phyloP scores from a whole-genome alignment of 768 basidiomycete species.

The Pseudohyphozyma bogoriensis region DNA sequence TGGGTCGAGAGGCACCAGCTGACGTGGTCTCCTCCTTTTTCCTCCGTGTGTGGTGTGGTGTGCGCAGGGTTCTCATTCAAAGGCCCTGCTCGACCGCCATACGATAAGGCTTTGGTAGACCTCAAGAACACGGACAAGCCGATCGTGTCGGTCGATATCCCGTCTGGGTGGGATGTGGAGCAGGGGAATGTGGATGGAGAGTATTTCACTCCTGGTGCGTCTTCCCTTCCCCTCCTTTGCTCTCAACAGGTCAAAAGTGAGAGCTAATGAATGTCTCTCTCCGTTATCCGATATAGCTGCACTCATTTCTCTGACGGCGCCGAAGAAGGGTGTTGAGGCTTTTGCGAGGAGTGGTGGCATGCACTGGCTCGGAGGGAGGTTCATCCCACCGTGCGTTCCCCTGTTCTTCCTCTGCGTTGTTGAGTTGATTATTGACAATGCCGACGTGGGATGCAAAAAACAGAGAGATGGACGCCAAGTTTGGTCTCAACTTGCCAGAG shows the following conservation, averaged over 20 bases:
- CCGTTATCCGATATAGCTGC: constrained; percentile 48
- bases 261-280: background rate
- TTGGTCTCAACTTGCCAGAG: constrained; percentile 63
- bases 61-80: constrained; percentile 74
- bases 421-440: background rate
- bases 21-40: too few species aligned
- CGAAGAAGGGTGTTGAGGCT: constrained; percentile 69
- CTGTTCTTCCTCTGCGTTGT: background rate
- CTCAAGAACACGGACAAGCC: constrained; percentile 47
- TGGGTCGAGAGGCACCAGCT: too few species aligned
- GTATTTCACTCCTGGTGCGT: constrained; percentile 50
- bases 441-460: background rate
- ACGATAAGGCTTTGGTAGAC: constrained; percentile 57
- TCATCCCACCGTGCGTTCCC: constrained; percentile 68
- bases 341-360: constrained; percentile 53
- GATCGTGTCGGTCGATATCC: constrained; percentile 90
- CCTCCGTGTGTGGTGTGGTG: too few species aligned
- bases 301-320: constrained; percentile 82
- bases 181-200: constrained; percentile 30
- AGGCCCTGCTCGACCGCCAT: constrained; percentile 73
- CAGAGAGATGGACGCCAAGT: constrained; percentile 64
- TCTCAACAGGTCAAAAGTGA: too few species aligned
- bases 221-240: constrained; percentile 33
- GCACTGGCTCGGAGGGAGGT: constrained; percentile 90
- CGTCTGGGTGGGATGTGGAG: constrained; percentile 93